Evolutionary conservation across 352 stramenopile genomes (phyloP).

Genomic region (Pythium rhizo-oryzae): DNA sequence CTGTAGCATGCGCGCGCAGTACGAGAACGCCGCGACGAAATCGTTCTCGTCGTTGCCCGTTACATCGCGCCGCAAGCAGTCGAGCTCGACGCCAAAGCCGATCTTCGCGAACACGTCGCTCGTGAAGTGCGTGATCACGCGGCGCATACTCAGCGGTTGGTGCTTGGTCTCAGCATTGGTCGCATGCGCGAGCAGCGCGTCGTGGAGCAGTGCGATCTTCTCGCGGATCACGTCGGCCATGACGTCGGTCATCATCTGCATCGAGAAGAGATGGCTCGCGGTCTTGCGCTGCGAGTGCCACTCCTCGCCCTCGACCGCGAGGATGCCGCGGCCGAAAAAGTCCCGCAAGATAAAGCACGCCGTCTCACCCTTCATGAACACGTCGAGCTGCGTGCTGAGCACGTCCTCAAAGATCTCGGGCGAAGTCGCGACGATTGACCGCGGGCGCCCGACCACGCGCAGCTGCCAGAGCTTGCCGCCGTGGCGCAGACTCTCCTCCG

Average conservation of each 20-base stretch:
- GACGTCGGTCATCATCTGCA: conserved; percentile 47
- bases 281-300: conserved; percentile 74
- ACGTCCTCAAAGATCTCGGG: conserved; percentile 46
- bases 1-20: conserved; percentile 19
- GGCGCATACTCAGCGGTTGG: conserved; percentile 15
- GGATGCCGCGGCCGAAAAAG: conserved; percentile 65
- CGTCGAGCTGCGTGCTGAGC: conserved; percentile 47
- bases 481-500: conserved; percentile 39
- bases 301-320: conserved; percentile 56
- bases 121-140: conserved; percentile 39
- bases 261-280: conserved; percentile 87
- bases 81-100: conserved; percentile 59
- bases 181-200: conserved; percentile 13
- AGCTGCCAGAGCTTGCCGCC: conserved; percentile 38
- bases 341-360: conserved; percentile 38
- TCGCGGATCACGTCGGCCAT: conserved; percentile 36
- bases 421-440: conserved; percentile 37
- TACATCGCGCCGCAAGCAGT: conserved; percentile 33
- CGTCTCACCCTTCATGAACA: conserved; percentile 51
- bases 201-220: conserved; percentile 23
- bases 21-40: conserved; percentile 23
- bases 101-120: conserved; percentile 62
- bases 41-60: conserved; percentile 22
- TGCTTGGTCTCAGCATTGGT: not conserved
- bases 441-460: conserved; percentile 36